Base-by-base conservation (phyloP, 371 early-diverging fungal genomes). In the Lichtheimia ramosa region DNA sequence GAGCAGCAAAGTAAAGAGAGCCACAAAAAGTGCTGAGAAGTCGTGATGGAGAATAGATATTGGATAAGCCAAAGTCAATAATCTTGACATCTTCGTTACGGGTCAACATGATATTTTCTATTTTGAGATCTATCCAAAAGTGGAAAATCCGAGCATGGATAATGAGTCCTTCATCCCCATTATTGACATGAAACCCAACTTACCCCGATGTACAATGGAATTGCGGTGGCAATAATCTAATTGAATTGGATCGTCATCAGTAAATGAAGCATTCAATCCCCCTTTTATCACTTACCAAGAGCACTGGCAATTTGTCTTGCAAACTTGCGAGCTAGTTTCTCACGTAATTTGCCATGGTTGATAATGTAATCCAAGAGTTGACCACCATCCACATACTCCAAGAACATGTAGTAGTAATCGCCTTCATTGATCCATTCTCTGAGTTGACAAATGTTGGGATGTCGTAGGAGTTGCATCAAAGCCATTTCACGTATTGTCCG, bases 31-130 rank as follows among this genome's bases (percentile, higher is more conserved):
- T 94, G 50, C 77, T 79, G 52, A 93, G 66, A 16, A 81, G 70
- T 34, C 75, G 73, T 24, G 77, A 73, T 4, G 81, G 83, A 25
- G 87, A 87, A 62, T 86, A 91, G 43, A 93, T 86, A 48, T 92
- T 92, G 14, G 92, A 87, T 51, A 96, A 74, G 0, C 97, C 97
- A 76, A 96, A 96, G 64, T 96, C 97, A 16, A 90, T 83, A 16
- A 92, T 74, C 56, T 84, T 86, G 48, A 87, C 81, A 43, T 75
- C 60, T 51, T 85, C 83, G 59, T 65, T 56, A 28, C 71, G 57
- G 4, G 73, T 72, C 10, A 94, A 73, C 34, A 95, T 68, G 43
- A 96, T 89, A 69, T 96, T 96, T 71, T 96, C 97, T 54, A 96
- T 89, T 79, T 96, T 96, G 56, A 97, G 71, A 72, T 96, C 96